These are phyloP conservation scores for Kwoniella sp. DNA, from an alignment of 768 basidiomycete species.

Conservation along the genomic window DNA sequence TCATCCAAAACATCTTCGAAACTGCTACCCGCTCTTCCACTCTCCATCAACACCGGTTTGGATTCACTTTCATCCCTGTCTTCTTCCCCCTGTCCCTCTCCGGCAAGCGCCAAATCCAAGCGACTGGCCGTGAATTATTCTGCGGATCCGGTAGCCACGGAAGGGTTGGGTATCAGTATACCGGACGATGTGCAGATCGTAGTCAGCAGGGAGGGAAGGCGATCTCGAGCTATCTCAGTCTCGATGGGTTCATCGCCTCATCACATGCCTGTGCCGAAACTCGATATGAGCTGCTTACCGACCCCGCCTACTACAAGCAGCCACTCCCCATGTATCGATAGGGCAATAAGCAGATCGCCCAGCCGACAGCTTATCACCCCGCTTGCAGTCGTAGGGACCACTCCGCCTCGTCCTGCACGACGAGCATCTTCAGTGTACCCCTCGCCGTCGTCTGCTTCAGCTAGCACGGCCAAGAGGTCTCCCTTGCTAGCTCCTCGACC, in stretches of 20 bases:
- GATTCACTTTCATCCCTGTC: background rate
- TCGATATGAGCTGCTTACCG: constrained; percentile 16
- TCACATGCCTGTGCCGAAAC: constrained; percentile 2
- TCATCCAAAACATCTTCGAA: constrained; percentile 16
- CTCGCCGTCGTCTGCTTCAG: constrained; percentile 7
- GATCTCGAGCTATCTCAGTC: constrained; percentile 19
- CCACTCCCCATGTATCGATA: background rate
- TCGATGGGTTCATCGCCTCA: constrained; percentile 7
- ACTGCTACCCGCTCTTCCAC: constrained; percentile 21
- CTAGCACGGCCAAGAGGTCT: background rate
- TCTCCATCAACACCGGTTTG: constrained; percentile 3
- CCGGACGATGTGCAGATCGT: constrained; percentile 25
- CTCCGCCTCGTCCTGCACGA: constrained; percentile 32
- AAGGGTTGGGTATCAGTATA: constrained; percentile 7
- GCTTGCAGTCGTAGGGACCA: background rate
- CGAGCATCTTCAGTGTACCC: constrained; percentile 19
- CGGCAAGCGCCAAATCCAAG: constrained; percentile 7
- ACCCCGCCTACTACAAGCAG: constrained; percentile 4
- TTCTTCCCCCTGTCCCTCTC: constrained; percentile 5
- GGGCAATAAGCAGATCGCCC: constrained; percentile 13
- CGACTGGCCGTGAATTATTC: constrained; percentile 16
- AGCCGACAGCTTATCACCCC: background rate
- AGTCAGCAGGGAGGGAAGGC: constrained; percentile 22
- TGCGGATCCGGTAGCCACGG: background rate
- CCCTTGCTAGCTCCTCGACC: constrained; percentile 20